Base-by-base conservation (phyloP, 441 rosid genomes). In the Sinapis alba region DNA sequence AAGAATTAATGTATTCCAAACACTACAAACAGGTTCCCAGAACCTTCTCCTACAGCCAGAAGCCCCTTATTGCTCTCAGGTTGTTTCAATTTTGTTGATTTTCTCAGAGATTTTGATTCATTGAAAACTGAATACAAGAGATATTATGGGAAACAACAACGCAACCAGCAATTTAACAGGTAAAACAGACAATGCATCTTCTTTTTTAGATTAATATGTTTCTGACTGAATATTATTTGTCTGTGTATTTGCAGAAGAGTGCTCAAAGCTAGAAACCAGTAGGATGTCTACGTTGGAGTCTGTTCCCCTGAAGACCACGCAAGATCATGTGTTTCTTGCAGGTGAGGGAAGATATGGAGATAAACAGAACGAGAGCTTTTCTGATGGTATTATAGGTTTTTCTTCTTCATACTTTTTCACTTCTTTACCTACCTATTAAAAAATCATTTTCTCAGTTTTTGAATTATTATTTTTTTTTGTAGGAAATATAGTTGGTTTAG, bases 201-300 rank as follows among this genome's bases (percentile, higher is more conserved):
- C n/a, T n/a, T n/a, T n/a, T n/a, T n/a, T n/a, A n/a, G n/a, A n/a
- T n/a, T n/a, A n/a, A n/a, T n/a, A n/a, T n/a, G n/a, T n/a, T n/a
- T n/a, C n/a, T n/a, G n/a, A 43, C 60, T 64, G 24, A 57, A 58
- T 41, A 12, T 41, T 69, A 16, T 26, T 23, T 57, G 15, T 53
- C 1, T 73, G 20, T 43, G 8, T 62, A 63, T 73, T 18, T 41
- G 56, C 76, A 32, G 80, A 74, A 62, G 82, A 83, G 70, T 41
- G 59, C 68, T 69, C 66, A 53, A 68, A 63, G 64, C 26, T 59
- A n/a, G 77, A 56, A n/a, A 61, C 45, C 13, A 30, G 72, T 51
- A 71, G 32, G 6, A 54, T 15, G 18, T 47, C 68, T 45, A 38
- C 68, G 6, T 24, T 71, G 36, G 45, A 63, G 13, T 27, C 61